Evolutionary conservation across 768 basidiomycete genomes (phyloP).

Genomic region (Tulasnella sp.): DNA sequence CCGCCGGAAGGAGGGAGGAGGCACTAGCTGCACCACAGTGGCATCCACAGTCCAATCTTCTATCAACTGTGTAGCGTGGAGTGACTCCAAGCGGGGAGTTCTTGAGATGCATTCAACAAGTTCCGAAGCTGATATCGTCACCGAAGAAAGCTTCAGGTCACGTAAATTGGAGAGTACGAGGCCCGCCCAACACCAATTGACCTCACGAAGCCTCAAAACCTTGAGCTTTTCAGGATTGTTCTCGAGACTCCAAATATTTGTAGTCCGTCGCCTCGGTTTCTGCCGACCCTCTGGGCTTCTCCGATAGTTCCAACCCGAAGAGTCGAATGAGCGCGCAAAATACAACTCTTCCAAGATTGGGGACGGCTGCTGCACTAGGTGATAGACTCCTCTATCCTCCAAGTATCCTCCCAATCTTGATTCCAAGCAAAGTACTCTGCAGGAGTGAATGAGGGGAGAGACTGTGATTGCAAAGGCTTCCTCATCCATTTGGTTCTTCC

Average conservation of each 20-base stretch:
- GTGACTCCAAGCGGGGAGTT: not conserved
- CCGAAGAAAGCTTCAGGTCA: not conserved
- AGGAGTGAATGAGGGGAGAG: not conserved
- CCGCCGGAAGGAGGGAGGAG: not conserved
- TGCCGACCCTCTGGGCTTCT: not conserved
- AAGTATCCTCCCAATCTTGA: not conserved
- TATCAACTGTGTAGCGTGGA: not conserved
- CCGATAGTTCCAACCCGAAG: not conserved
- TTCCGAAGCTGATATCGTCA: not conserved
- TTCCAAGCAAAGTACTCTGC: not conserved
- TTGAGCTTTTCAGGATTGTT: not conserved
- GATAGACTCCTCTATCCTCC: not conserved
- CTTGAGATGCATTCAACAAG: not conserved
- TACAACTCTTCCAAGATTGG: not conserved
- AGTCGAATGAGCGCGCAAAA: not conserved
- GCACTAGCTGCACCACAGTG: not conserved
- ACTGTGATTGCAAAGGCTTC: not conserved
- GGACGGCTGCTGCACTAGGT: not conserved
- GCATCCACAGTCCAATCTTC: not conserved
- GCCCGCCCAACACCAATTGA: not conserved
- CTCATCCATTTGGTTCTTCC: not conserved
- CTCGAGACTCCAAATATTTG: not conserved
- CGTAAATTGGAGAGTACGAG: not conserved
- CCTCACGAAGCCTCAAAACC: not conserved
- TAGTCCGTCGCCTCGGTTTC: not conserved